Conservation (phyloP, 306 rosid genomes). For the Medicago arabica region DNA sequence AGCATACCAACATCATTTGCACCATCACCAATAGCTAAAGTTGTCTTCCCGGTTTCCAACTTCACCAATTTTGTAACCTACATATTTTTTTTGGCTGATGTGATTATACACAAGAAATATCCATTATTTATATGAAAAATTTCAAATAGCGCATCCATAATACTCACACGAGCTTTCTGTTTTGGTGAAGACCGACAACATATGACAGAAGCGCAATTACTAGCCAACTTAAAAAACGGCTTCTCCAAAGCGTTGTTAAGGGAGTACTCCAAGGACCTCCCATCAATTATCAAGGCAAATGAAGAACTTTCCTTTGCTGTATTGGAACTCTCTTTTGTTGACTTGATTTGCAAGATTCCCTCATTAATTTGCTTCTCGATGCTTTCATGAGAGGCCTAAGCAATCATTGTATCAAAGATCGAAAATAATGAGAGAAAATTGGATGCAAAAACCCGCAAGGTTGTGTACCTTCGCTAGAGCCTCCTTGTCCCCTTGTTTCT, state of each 20-base stretch:
- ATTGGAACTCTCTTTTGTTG: conserved; percentile 49
- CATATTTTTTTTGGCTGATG: conserved; percentile 33
- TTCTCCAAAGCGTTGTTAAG: conserved; percentile 57
- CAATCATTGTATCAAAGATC: conserved; percentile 46
- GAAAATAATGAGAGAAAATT: conserved; percentile 23
- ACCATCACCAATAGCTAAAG: conserved; percentile 85
- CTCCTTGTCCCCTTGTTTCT: conserved; percentile 69
- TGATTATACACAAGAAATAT: conserved; percentile 30
- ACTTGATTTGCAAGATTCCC: conserved; percentile 60
- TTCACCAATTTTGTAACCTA: conserved; percentile 88
- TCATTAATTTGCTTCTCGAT: conserved; percentile 64
- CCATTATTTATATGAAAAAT: conserved; percentile 14
- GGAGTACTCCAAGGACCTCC: conserved; percentile 82
- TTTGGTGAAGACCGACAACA: conserved; percentile 93
- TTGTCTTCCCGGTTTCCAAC: conserved; percentile 69
- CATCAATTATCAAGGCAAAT: conserved; percentile 83
- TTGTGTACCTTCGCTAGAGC: conserved; percentile 59
- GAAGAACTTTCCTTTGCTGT: conserved; percentile 42
- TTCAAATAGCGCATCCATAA: conserved; percentile 21
- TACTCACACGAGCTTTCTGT: conserved; percentile 88
- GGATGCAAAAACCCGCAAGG: conserved; percentile 14
- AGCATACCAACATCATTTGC: conserved; percentile 98
- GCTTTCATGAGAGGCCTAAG: conserved; percentile 76
- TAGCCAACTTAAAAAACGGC: conserved; percentile 75
- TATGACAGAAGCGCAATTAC: conserved; percentile 76